Percentiles rank a stretch among this genome's conserved stretches.
These are phyloP conservation scores for Phytophthora syringae DNA, from an alignment of 352 stramenopile genomes.

Conservation along the genomic window DNA sequence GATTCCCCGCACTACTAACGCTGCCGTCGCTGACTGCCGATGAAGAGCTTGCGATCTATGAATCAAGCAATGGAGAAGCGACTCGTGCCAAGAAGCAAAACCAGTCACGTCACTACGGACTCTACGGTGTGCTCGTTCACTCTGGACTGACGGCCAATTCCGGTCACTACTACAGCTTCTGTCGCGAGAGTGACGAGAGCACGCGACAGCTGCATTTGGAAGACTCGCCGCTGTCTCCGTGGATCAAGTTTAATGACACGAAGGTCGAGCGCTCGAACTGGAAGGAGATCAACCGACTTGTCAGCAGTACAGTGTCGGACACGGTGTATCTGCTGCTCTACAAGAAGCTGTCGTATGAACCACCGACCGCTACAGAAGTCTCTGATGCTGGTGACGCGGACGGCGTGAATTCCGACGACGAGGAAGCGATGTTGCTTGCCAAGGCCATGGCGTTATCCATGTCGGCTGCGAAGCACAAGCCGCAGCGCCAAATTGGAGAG, in stretches of 20 bases:
- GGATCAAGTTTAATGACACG: slow-evolving; percentile 93
- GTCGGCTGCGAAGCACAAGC: slow-evolving; percentile 68
- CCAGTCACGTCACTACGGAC: slow-evolving; percentile 72
- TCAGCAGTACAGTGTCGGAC: slow-evolving; percentile 85
- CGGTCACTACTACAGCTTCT: slow-evolving; percentile 93
- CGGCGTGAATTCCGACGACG: slow-evolving; percentile 42
- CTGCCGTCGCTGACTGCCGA: slow-evolving; percentile 70
- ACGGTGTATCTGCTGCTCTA: slow-evolving; percentile 91
- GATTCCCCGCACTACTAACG: slow-evolving; percentile 72
- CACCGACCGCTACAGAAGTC: slow-evolving; percentile 8
- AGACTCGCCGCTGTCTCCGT: slow-evolving; percentile 80
- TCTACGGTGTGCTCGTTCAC: slow-evolving; percentile 92
- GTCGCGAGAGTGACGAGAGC: slow-evolving; percentile 77
- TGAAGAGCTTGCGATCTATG: slow-evolving; percentile 47
- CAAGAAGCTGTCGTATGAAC: slow-evolving; percentile 79
- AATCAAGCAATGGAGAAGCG: slow-evolving; percentile 14
- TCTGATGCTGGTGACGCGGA: slow-evolving; percentile 12
- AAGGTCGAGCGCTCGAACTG: slow-evolving; percentile 83
- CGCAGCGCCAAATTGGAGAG: slow-evolving; percentile 43
- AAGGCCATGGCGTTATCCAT: slow-evolving; percentile 91
- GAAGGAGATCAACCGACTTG: slow-evolving; percentile 81
- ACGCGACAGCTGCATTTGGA: slow-evolving; percentile 79
- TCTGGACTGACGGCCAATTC: slow-evolving; percentile 90
- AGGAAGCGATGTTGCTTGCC: slow-evolving; percentile 87
- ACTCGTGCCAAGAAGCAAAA: slow-evolving; percentile 31